These are phyloP conservation scores for Mimosa pudica DNA, from an alignment of 306 rosid species.

Conservation along the genomic window DNA sequence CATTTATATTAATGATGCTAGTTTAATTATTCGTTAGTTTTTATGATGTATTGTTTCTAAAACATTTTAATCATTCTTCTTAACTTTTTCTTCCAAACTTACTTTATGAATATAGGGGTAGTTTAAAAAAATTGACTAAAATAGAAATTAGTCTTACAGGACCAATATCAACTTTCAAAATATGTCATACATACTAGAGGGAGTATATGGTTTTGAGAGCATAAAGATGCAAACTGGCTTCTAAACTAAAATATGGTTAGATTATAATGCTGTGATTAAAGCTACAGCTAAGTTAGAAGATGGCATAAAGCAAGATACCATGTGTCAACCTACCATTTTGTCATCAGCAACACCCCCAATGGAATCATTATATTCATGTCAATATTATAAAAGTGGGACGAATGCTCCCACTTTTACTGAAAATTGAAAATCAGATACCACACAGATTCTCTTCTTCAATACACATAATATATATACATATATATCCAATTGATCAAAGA, in stretches of 20 bases:
- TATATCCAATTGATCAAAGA: slow-evolving; percentile 30
- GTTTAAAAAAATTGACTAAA: too few relatives aligned
- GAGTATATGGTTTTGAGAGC: slow-evolving; percentile 24
- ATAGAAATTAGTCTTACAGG: too few relatives aligned
- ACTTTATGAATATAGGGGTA: too few relatives aligned
- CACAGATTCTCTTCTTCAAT: slow-evolving; percentile 36
- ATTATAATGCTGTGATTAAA: slow-evolving; percentile 29
- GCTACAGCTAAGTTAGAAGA: slow-evolving; percentile 10
- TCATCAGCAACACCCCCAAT: slow-evolving; percentile 43
- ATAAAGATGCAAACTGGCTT: slow-evolving; percentile 40
- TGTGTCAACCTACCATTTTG: slow-evolving; percentile 52
- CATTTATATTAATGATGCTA: too few relatives aligned
- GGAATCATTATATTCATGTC: slow-evolving; percentile 21
- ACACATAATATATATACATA: neutral
- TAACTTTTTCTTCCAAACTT: too few relatives aligned
- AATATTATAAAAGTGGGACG: slow-evolving; percentile 12
- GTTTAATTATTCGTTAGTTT: too few relatives aligned
- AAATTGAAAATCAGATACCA: slow-evolving; percentile 34
- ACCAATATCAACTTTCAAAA: too few relatives aligned
- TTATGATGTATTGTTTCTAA: too few relatives aligned
- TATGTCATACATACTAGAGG: too few relatives aligned
- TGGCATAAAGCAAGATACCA: slow-evolving; percentile 41
- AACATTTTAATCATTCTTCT: too few relatives aligned
- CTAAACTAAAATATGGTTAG: slow-evolving; percentile 30
- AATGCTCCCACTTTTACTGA: slow-evolving; percentile 42